Evolutionary conservation across 495 filamentous ascomycete genomes (phyloP).

Genomic region (Oidiodendron maius): DNA sequence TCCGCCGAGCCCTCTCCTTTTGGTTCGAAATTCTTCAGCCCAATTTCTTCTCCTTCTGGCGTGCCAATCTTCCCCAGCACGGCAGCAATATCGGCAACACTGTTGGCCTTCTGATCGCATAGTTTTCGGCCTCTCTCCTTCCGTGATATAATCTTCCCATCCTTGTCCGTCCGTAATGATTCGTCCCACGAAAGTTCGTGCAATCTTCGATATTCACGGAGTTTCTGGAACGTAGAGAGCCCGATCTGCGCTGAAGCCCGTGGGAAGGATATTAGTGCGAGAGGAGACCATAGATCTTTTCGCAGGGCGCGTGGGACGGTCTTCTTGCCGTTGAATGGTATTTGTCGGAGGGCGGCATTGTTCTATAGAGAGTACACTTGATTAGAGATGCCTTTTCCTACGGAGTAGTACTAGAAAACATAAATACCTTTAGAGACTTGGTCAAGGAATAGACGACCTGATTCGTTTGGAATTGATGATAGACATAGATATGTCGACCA

Average conservation of each 20-base stretch:
- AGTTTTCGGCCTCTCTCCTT: constrained; percentile 56
- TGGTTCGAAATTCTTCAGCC: constrained; percentile 24
- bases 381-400: background rate
- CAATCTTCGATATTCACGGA: constrained; percentile 72
- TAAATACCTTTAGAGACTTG: constrained; percentile 58
- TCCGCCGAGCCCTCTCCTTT: constrained; percentile 17
- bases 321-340: constrained; percentile 89
- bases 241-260: constrained; percentile 50
- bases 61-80: constrained; percentile 50
- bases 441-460: constrained; percentile 78
- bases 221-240: constrained; percentile 65
- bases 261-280: constrained; percentile 71
- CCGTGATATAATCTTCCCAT: constrained; percentile 33
- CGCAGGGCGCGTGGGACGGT: constrained; percentile 70
- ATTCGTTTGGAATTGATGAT: constrained; percentile 71
- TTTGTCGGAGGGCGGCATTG: constrained; percentile 62
- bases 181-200: constrained; percentile 60
- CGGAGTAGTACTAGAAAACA: background rate
- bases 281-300: constrained; percentile 86
- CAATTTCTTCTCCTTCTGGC: constrained; percentile 25
- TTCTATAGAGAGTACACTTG: constrained; percentile 44
- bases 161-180: constrained; percentile 42
- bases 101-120: constrained; percentile 87
- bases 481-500: constrained; percentile 76
- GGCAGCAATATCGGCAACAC: constrained; percentile 78